Evolutionary conservation across 1,139 yeast genomes (phyloP).

Genomic region (Debaryomyces sp.): DNA sequence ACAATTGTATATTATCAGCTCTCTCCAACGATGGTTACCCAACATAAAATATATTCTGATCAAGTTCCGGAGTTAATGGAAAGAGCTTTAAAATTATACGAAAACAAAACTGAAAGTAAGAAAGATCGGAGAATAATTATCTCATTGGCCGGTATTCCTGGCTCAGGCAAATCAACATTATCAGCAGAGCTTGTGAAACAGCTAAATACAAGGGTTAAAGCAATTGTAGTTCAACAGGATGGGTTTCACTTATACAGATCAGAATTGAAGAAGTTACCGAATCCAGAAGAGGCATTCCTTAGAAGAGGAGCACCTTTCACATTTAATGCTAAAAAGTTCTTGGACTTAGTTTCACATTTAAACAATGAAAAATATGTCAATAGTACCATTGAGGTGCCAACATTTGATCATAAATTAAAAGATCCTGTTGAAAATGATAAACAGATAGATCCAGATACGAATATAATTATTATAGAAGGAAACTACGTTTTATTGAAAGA

Average conservation of each 20-base stretch:
- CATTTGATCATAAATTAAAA: constrained; percentile 71
- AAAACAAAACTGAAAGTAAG: constrained; percentile 5
- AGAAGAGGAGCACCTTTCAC: constrained; percentile 88
- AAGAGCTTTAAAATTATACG: constrained; percentile 10
- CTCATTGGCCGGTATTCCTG: constrained; percentile 75
- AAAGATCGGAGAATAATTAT: constrained; percentile 44
- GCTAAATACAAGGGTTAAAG: constrained; percentile 19
- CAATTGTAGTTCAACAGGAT: constrained; percentile 58
- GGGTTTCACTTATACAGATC: constrained; percentile 78
- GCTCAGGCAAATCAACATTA: constrained; percentile 79
- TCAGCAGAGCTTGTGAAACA: constrained; percentile 34
- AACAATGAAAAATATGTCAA: constrained; percentile 21
- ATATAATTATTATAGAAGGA: constrained; percentile 67
- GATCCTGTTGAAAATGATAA: constrained; percentile 65
- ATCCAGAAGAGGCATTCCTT: constrained; percentile 58
- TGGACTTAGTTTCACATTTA: constrained; percentile 25
- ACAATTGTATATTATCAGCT: neutral
- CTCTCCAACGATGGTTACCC: neutral
- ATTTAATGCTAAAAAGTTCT: constrained; percentile 59
- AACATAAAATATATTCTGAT: constrained; percentile 3
- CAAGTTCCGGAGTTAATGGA: constrained; percentile 12
- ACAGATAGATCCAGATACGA: constrained; percentile 40
- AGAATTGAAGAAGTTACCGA: constrained; percentile 51
- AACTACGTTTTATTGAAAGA: constrained; percentile 56
- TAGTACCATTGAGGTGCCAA: constrained; percentile 53